phyloP scores from a whole-genome alignment of 176 grass and related monocot species.

The Musa troglodytarum region DNA sequence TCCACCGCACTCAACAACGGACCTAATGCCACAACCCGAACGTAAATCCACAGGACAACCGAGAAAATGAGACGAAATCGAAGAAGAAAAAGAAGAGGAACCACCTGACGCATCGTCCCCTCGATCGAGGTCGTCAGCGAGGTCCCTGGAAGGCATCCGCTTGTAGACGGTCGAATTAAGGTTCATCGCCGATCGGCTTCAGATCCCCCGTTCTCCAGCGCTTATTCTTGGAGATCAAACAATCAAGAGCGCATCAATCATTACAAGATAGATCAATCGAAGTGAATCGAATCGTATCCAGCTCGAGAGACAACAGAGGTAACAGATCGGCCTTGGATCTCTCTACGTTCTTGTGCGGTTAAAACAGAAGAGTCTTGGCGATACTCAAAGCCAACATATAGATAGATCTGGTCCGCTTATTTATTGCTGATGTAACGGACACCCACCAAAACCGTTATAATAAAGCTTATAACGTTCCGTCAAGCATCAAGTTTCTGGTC shows the following conservation, averaged over 20 bases:
- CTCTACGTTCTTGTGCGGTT: neutral
- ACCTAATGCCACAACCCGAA: neutral
- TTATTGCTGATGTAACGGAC: too few relatives aligned
- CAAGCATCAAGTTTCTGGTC: too few relatives aligned
- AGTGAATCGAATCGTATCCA: neutral
- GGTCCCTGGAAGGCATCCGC: slow-evolving; percentile 65
- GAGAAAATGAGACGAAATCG: neutral
- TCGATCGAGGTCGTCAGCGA: slow-evolving; percentile 28
- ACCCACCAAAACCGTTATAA: too few relatives aligned
- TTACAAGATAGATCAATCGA: neutral
- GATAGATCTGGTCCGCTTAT: neutral
- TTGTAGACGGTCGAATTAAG: slow-evolving; percentile 73
- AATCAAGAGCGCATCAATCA: too few relatives aligned
- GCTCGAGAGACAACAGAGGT: too few relatives aligned
- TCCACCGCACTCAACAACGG: neutral
- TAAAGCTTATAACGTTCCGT: too few relatives aligned
- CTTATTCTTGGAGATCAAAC: too few relatives aligned
- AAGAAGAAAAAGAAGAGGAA: neutral
- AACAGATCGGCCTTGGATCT: neutral
- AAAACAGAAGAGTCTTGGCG: neutral
- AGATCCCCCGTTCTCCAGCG: too few relatives aligned
- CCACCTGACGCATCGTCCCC: slow-evolving; percentile 54
- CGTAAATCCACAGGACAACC: neutral
- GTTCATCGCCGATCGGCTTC: neutral
- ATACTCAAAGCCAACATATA: neutral